Conservation (phyloP, 2,329 filamentous ascomycete species). For the Thielaviopsis cerberus region DNA sequence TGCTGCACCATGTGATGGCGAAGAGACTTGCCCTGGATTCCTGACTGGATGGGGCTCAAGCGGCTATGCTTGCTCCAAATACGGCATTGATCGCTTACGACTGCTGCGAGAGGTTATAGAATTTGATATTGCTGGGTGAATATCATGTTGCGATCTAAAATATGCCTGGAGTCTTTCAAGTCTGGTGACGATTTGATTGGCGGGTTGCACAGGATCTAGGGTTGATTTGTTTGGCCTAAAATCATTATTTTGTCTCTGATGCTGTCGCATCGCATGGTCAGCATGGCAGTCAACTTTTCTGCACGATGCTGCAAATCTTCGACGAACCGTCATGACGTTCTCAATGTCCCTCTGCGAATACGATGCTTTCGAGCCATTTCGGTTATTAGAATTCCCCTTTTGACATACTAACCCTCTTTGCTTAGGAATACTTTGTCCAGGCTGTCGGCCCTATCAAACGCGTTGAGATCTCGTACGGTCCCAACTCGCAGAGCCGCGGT, state of each 20-base stretch:
- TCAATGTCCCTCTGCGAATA: slow-evolving; percentile 18
- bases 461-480: slow-evolving; percentile 81
- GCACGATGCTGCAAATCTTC: slow-evolving; percentile 13
- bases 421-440: slow-evolving; percentile 87
- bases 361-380: slow-evolving; percentile 18
- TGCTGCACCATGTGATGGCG: neutral
- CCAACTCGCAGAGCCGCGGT: slow-evolving; percentile 77
- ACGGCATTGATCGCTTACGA: neutral
- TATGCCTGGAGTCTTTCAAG: neutral
- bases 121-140: slow-evolving; percentile 3
- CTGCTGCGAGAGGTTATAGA: neutral
- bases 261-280: neutral
- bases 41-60: neutral
- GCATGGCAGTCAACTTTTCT: neutral
- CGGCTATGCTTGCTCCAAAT: neutral
- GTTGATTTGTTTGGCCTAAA: neutral
- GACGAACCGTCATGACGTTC: slow-evolving; percentile 16
- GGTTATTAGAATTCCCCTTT: slow-evolving; percentile 18
- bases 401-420: slow-evolving; percentile 32
- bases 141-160: neutral
- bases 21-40: neutral
- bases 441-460: slow-evolving; percentile 80
- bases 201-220: neutral
- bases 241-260: neutral
- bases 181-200: neutral